Evolutionary conservation across 352 stramenopile species (phyloP), one percentile per base, ranked within the genome.

Genomic region (Pythium diclinum): DNA sequence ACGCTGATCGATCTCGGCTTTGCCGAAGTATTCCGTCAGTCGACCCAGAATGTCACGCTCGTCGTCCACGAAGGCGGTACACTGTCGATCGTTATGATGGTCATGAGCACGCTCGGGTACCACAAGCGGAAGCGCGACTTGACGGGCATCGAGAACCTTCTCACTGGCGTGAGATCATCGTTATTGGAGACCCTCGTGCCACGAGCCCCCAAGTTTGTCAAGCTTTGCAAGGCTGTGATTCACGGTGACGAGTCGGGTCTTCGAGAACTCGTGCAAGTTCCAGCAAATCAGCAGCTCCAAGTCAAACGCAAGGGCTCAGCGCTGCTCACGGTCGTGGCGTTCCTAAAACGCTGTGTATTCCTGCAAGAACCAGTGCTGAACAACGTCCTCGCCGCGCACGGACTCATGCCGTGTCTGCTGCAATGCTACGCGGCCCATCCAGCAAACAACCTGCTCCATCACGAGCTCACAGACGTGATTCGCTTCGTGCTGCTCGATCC

Each of bases 11-110:
- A 93, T 60, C 74, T 95, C 28, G 87, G 87, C 3, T 93, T 90
- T 61, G 79, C 81, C 5, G 87, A 95, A 67, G 72, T 93, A 25
- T 82, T 83, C 51, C 78, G 87, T 2, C 87, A 95, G 55, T 82
- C 78, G 19, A 85, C 77, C 2, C 71, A 89, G 66, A 82, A 80
- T 36, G 77, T 72, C 21, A 75, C 70, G 11, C 74, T 91, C 21
- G 76, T 91, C 38, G 77, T 92, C 36, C 75, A 88, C 66, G 84
- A 95, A 73, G 87, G 83, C 7, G 87, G 87, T 10, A 79, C 87
- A n/a, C 69, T 95, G 5, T 94, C 87, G 9, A 88, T 95, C 21
- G 75, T 92, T 16, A 93, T 95, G 84, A 92, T 89, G 78, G 72
- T 94, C 40, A 91, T 94, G 85, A 83, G 82, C 44, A 89, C 82